A percentile compares a stretch with the other conserved stretches of the same genome.
Conservation (phyloP, 768 basidiomycete species). For the Sistotremastrum suecicum region DNA sequence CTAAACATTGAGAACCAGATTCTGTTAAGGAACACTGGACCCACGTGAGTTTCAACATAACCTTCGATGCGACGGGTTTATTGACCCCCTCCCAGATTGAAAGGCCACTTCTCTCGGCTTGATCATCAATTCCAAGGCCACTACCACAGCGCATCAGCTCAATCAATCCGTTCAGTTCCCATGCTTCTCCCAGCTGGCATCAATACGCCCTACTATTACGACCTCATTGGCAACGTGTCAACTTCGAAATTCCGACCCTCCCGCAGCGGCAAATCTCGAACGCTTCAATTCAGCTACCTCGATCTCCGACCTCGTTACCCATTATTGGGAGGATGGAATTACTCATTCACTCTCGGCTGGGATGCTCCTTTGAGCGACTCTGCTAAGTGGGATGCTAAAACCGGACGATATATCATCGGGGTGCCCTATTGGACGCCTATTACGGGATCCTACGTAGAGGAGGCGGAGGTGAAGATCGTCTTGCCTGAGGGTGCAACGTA, state of each 20-base stretch:
- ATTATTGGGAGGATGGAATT: slow-evolving; percentile 94
- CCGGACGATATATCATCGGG: slow-evolving; percentile 55
- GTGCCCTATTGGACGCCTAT: slow-evolving; percentile 80
- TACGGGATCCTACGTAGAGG: slow-evolving; percentile 66
- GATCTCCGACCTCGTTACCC: slow-evolving; percentile 88
- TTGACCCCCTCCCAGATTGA: slow-evolving; percentile 40
- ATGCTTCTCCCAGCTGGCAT: slow-evolving; percentile 76
- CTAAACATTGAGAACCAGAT: slow-evolving; percentile 88
- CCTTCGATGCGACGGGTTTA: slow-evolving; percentile 3
- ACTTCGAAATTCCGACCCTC: slow-evolving; percentile 79
- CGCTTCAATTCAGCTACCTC: slow-evolving; percentile 47
- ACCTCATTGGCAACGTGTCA: slow-evolving; percentile 91
- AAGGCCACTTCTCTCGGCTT: slow-evolving; percentile 91
- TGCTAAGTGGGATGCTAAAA: slow-evolving; percentile 45
- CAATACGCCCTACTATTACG: slow-evolving; percentile 76
- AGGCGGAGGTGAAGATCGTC: slow-evolving; percentile 66
- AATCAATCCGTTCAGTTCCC: slow-evolving; percentile 59
- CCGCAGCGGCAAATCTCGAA: slow-evolving; percentile 37
- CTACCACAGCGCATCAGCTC: slow-evolving; percentile 50
- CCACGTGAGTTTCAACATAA: slow-evolving; percentile 42
- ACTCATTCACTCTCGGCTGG: slow-evolving; percentile 87
- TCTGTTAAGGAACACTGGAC: slow-evolving; percentile 77
- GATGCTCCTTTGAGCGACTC: slow-evolving; percentile 75
- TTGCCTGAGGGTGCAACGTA: slow-evolving; percentile 94
- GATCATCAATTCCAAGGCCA: slow-evolving; percentile 68